A percentile compares a stretch with the other conserved stretches of the same genome.
These are phyloP conservation scores for Nitzschia palea DNA, from an alignment of 108 stramenopile genomes.

Conservation along the genomic window DNA sequence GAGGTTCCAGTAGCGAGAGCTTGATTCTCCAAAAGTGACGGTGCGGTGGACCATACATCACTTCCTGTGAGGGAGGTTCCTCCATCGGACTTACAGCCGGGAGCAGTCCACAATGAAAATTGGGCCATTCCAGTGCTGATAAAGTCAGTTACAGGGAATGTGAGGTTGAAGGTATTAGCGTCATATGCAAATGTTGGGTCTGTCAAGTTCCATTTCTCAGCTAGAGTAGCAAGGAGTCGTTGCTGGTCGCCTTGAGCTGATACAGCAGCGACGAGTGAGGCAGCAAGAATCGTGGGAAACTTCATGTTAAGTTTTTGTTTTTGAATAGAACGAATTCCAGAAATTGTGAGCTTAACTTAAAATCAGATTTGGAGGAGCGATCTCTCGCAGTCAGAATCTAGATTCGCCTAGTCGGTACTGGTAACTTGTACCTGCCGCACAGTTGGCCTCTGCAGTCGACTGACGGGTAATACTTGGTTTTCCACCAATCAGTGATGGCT, in stretches of 20 bases:
- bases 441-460: too few relatives aligned
- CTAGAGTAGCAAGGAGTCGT: neutral
- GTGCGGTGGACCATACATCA: neutral
- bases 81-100: neutral
- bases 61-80: neutral
- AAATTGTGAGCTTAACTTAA: too few relatives aligned
- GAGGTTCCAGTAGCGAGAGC: neutral
- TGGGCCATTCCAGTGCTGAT: neutral
- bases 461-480: too few relatives aligned
- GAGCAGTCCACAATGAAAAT: neutral
- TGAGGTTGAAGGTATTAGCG: slow-evolving; percentile 1
- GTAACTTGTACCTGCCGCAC: too few relatives aligned
- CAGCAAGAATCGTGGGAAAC: neutral
- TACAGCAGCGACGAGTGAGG: neutral
- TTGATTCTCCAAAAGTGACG: neutral
- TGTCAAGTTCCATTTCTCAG: neutral
- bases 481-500: too few relatives aligned
- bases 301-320: neutral
- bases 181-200: neutral
- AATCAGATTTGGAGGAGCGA: too few relatives aligned
- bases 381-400: too few relatives aligned
- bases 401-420: too few relatives aligned
- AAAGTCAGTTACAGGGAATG: neutral
- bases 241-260: slow-evolving; percentile 1
- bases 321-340: too few relatives aligned